Evolutionary conservation across 2,329 filamentous ascomycete species (phyloP), one percentile per base, ranked within the genome.

Genomic region (Cordyceps cateniannulata): DNA sequence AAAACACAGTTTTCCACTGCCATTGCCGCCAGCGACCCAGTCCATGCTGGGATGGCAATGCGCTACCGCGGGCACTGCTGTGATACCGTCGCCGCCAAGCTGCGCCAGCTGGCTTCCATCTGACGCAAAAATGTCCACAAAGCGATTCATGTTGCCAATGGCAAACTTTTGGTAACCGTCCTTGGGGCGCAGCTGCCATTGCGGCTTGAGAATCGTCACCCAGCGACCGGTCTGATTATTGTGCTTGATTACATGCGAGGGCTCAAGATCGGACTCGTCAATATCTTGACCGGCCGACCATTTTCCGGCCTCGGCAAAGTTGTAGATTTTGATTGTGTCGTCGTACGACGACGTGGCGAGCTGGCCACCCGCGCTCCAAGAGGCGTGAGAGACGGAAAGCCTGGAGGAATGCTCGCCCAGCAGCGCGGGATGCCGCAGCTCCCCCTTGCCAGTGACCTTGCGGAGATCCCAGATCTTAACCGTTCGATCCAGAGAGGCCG

Each of bases 71-170:
- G 95, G 95, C 4, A 99, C 95, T 7, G 95, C 95, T 1, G 92
- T 96, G 66, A 99, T 96, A 0, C 89, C 90, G 0, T 96, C 91
- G 0, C 92, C 91, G 1, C 88, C 91, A 0, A 96, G 74, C 72
- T 98, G 93, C 0, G 90, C 93, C 4, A 99, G 76, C 72, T 98
- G 93, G 68, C 91, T 87, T 0, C 95, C 95, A 53, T 89, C 84
- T 0, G 86, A 82, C 0, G 88, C 89, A 71, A 89, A 99, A 0
- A 99, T 83, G 69, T 99, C 95, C 1, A 98, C 91, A 67, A 97
- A 98, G 1, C 95, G 85, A 70, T 96, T 96, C 95, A 98, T 98
- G 67, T 98, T 99, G 1, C 91, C 95, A 61, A 99, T 93, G 25
- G 86, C 90, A 68, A 99, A 92, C 63, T 93, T 91, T 64, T 96